Percentiles rank a stretch among this genome's conserved stretches.
Conservation (phyloP, 116 monocot genomes). For the Thalassia testudinum region DNA sequence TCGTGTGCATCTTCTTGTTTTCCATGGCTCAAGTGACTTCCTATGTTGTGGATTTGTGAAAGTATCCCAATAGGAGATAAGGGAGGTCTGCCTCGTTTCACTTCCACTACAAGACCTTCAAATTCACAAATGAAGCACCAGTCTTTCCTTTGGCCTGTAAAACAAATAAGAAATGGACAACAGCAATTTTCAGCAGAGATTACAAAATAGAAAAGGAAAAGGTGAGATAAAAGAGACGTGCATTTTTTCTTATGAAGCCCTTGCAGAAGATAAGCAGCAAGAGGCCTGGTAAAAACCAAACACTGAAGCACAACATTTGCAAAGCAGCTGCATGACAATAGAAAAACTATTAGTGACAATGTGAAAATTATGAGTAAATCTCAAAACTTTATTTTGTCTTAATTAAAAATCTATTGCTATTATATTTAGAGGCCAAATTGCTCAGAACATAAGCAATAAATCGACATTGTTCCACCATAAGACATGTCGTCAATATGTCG, state of each 20-base stretch:
- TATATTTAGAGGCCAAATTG: background rate
- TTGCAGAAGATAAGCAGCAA: slow-evolving; percentile 67
- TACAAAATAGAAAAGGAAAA: too few species aligned
- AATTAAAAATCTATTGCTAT: too few species aligned
- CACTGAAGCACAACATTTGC: slow-evolving; percentile 94
- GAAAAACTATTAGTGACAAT: background rate
- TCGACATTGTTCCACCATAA: background rate
- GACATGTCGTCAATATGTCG: too few species aligned
- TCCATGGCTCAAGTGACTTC: slow-evolving; percentile 57
- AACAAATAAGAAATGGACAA: background rate
- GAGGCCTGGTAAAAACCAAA: slow-evolving; percentile 84
- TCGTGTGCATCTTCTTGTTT: slow-evolving; percentile 98
- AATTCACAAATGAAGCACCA: slow-evolving; percentile 92
- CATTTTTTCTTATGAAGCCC: slow-evolving; percentile 63
- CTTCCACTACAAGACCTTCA: slow-evolving; percentile 48
- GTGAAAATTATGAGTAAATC: too few species aligned
- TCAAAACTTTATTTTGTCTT: too few species aligned
- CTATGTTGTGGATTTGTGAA: slow-evolving; percentile 48
- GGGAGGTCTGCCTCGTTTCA: slow-evolving; percentile 43
- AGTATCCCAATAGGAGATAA: slow-evolving; percentile 63
- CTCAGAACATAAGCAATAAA: background rate
- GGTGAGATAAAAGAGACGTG: slow-evolving; percentile 10
- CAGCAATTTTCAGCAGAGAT: too few species aligned
- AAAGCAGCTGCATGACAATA: slow-evolving; percentile 51
- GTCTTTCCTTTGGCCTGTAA: slow-evolving; percentile 31